Conservation (phyloP, 2,329 filamentous ascomycete species). For the Sporothrix mexicana region DNA sequence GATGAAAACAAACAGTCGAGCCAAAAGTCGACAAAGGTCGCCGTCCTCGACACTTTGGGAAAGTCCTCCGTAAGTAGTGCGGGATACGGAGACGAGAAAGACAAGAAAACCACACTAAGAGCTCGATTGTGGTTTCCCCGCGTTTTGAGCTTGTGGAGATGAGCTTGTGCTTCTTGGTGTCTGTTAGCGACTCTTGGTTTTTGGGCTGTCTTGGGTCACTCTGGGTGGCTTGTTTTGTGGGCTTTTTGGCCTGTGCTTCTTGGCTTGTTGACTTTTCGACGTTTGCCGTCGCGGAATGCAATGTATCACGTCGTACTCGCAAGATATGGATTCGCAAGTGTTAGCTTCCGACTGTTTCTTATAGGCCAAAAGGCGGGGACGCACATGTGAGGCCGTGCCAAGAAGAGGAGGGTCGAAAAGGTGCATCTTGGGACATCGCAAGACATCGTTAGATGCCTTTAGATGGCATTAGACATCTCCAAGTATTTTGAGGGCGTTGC, state of each 20-base stretch:
- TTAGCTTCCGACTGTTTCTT: too few species aligned
- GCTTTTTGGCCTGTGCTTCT: neutral
- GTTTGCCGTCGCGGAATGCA: neutral
- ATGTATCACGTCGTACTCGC: too few species aligned
- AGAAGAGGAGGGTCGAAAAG: neutral
- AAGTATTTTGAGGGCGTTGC: neutral
- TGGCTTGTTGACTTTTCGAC: neutral
- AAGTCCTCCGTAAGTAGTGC: slow-evolving; percentile 4
- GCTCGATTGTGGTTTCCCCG: slow-evolving; percentile 2
- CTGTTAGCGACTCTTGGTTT: too few species aligned
- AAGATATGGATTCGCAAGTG: too few species aligned
- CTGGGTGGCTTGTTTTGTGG: neutral
- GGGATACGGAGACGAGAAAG: neutral
- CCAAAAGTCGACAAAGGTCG: neutral
- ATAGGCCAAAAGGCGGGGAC: neutral
- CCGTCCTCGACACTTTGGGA: slow-evolving; percentile 8
- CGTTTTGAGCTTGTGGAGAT: neutral
- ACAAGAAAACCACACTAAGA: neutral
- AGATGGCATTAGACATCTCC: too few species aligned
- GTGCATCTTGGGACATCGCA: too few species aligned
- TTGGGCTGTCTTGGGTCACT: too few species aligned
- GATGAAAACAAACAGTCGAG: neutral
- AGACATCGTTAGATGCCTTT: too few species aligned
- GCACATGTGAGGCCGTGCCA: slow-evolving; percentile 10
- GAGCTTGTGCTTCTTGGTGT: too few species aligned